These are phyloP conservation scores for Castanea mollissima DNA, from an alignment of 306 rosid species.

Conservation along the genomic window DNA sequence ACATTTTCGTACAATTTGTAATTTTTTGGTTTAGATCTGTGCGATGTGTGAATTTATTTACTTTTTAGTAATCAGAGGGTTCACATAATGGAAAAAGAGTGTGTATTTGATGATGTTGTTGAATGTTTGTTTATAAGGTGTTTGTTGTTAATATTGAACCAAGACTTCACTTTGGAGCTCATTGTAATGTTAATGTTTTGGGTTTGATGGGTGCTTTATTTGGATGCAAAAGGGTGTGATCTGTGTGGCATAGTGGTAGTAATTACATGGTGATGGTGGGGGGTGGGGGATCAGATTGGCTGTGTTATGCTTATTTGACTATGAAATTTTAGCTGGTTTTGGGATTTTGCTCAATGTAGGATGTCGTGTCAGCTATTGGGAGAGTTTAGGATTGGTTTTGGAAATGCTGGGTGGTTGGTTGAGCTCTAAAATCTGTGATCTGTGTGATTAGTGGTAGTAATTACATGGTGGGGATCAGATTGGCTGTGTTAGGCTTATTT, in stretches of 20 bases:
- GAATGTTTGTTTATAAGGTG: background rate
- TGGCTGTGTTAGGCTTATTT: no score
- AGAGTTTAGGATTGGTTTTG: background rate
- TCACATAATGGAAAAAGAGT: no score
- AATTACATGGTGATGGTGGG: no score
- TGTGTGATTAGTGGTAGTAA: background rate
- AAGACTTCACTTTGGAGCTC: background rate
- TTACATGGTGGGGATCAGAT: no score
- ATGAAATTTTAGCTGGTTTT: background rate
- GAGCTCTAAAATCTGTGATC: background rate
- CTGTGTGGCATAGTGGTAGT: no score
- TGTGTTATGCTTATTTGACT: no score
- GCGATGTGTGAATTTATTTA: background rate
- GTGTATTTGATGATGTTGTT: background rate
- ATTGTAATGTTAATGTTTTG: no score
- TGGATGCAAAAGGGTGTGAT: no score
- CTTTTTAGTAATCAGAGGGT: no score
- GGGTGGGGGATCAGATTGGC: no score
- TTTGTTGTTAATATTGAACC: background rate
- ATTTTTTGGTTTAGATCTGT: background rate
- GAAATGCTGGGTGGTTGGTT: background rate
- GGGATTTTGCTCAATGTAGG: background rate
- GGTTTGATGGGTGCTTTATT: no score
- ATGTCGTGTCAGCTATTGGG: background rate
- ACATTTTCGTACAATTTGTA: background rate